Base-by-base conservation (phyloP, 441 rosid species). In the Gossypium gossypioides region DNA sequence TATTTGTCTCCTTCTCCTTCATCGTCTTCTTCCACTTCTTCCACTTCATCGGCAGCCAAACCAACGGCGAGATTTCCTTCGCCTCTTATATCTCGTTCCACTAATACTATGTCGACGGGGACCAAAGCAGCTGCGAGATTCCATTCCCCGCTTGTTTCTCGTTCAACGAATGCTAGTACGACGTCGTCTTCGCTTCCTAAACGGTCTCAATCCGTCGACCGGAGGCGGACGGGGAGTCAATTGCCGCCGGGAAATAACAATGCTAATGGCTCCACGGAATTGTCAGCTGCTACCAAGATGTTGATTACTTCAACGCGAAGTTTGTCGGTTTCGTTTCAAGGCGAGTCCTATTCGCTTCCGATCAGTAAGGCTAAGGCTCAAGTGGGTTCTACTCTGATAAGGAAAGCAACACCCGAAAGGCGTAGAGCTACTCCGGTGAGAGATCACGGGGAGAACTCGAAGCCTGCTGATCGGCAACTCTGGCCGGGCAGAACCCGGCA, bases 1-100 rank as follows among this genome's bases (percentile, higher is more conserved):
- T 92, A 90, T 78, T 77, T 92, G 73, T 92, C 97, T 7, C 93
- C 93, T 74, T 89, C 96, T 67, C 89, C 92, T 54, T 71, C 89
- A 22, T 76, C 92, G 0, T 32, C 86, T 2, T 13, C 85, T 0
- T 77, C 90, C 21, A 59, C 86, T 7, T 78, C 87, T 37, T 60
- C 84, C 3, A 70, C 82, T 2, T 25, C 62, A 10, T 24, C 82
- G 29, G 46, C 58, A 13, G 44, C 75, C 19, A 51, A 80, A 21
- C 59, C 76, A 42, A 54, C 75, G 69, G 34, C 84, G 0, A 72
- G 69, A 72, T 73, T 63, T 71, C 91, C 70, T 72, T 85, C 6
- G 55, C 91, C 9, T 73, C 85, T 71, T 71, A 80, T 22, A 69
- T 84, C 74, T 78, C 42, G 71, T 48, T 64, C 64, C 32, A 40